Evolutionary conservation across 2,329 filamentous ascomycete genomes (phyloP).

Genomic region (Botryotinia convoluta): DNA sequence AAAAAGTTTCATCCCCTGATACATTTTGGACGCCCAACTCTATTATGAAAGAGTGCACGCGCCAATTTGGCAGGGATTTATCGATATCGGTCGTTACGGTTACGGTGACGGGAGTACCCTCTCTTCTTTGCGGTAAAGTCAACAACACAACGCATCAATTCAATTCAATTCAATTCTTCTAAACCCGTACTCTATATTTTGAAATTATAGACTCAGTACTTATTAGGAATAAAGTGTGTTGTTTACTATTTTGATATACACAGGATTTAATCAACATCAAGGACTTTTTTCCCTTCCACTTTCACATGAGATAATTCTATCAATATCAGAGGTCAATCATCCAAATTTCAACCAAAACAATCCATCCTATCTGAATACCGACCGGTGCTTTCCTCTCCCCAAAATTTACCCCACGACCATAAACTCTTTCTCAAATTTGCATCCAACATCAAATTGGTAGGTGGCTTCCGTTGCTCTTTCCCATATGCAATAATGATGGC

Average conservation of each 20-base stretch:
- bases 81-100: conserved; percentile 14
- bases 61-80: neutral
- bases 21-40: neutral
- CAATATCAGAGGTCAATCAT: neutral
- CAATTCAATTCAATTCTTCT: neutral
- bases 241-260: neutral
- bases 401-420: conserved; percentile 17
- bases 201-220: neutral
- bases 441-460: conserved; percentile 15
- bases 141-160: conserved; percentile 16
- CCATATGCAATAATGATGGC: neutral
- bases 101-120: neutral
- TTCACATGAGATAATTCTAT: neutral
- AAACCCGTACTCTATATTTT: neutral
- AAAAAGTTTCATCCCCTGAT: neutral
- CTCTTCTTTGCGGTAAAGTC: conserved; percentile 6
- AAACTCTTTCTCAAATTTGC: conserved; percentile 16
- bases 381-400: neutral
- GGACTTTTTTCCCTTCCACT: neutral
- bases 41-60: conserved; percentile 9
- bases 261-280: neutral
- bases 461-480: conserved; percentile 13
- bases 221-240: neutral
- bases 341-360: neutral
- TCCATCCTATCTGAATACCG: neutral